Evolutionary conservation across 83 land plant species (phyloP).

Genomic region (Diphasiastrum complanatum): DNA sequence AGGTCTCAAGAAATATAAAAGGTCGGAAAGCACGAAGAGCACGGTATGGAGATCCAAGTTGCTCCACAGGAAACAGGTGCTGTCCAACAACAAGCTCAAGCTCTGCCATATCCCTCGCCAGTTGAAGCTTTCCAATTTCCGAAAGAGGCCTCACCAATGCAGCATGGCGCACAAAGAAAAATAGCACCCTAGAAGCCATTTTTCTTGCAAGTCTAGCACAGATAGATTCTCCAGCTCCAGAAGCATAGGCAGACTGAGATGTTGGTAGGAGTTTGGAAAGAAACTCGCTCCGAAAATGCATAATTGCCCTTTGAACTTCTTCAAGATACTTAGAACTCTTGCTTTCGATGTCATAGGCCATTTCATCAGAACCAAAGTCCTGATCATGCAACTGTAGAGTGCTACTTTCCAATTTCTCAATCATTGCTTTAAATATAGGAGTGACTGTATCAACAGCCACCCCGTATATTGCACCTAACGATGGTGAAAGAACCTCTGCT

Average conservation of each 20-base stretch:
- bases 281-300: slow-evolving; percentile 80
- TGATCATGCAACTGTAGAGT: slow-evolving; percentile 87
- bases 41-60: slow-evolving; percentile 88
- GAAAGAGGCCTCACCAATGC: slow-evolving; percentile 93
- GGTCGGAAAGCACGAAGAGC: slow-evolving; percentile 86
- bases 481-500: slow-evolving; percentile 74
- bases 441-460: slow-evolving; percentile 87
- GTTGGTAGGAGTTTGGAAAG: slow-evolving; percentile 67
- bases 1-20: slow-evolving; percentile 78
- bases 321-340: slow-evolving; percentile 77
- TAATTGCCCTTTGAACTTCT: slow-evolving; percentile 64
- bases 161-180: slow-evolving; percentile 85
- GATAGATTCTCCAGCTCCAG: slow-evolving; percentile 56
- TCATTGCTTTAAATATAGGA: slow-evolving; percentile 90
- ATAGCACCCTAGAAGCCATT: slow-evolving; percentile 80
- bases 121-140: slow-evolving; percentile 81
- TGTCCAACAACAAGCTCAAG: slow-evolving; percentile 90
- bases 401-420: slow-evolving; percentile 81
- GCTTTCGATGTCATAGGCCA: slow-evolving; percentile 64
- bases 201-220: slow-evolving; percentile 69
- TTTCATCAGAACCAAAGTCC: slow-evolving; percentile 47
- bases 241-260: slow-evolving; percentile 32
- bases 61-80: slow-evolving; percentile 88
- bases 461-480: slow-evolving; percentile 86
- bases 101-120: slow-evolving; percentile 96